A percentile compares a stretch with the other conserved stretches of the same genome.
Conservation (phyloP, 1,284 basidiomycete species). For the Moniliophthora roreri region DNA sequence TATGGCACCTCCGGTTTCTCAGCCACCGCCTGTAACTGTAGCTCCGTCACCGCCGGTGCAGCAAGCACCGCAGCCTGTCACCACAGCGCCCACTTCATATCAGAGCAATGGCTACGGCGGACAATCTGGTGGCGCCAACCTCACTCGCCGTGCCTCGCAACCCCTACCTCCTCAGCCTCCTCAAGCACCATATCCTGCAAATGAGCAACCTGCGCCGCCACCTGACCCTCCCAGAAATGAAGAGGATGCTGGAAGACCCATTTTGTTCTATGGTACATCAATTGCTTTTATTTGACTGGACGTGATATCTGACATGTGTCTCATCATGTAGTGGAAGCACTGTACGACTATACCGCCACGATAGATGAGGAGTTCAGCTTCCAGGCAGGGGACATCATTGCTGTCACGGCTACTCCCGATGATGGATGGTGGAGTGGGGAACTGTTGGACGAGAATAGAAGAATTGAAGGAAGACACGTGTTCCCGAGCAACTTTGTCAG, state of each 20-base stretch:
- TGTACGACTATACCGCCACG: slow-evolving; percentile 83
- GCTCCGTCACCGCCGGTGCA: neutral
- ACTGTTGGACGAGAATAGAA: slow-evolving; percentile 72
- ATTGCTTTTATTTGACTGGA: neutral
- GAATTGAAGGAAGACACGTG: slow-evolving; percentile 68
- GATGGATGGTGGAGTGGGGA: slow-evolving; percentile 88
- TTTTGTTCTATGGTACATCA: slow-evolving; percentile 68
- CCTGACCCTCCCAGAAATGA: slow-evolving; percentile 37
- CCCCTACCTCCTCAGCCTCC: slow-evolving; percentile 12
- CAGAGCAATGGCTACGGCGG: too few species aligned
- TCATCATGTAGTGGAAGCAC: slow-evolving; percentile 63
- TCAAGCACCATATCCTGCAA: neutral
- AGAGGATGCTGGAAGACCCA: slow-evolving; percentile 46
- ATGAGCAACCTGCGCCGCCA: slow-evolving; percentile 6
- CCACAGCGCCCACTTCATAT: neutral
- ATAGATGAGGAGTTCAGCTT: slow-evolving; percentile 83
- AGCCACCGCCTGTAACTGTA: neutral
- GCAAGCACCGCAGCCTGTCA: neutral
- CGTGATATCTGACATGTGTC: neutral
- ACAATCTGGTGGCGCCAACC: neutral
- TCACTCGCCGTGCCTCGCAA: neutral
- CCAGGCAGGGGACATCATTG: slow-evolving; percentile 82
- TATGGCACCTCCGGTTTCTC: neutral
- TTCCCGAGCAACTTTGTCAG: slow-evolving; percentile 85
- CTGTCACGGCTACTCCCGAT: slow-evolving; percentile 79